These are phyloP conservation scores for Brassica rapa DNA, from an alignment of 345 rosid genomes.

Conservation along the genomic window DNA sequence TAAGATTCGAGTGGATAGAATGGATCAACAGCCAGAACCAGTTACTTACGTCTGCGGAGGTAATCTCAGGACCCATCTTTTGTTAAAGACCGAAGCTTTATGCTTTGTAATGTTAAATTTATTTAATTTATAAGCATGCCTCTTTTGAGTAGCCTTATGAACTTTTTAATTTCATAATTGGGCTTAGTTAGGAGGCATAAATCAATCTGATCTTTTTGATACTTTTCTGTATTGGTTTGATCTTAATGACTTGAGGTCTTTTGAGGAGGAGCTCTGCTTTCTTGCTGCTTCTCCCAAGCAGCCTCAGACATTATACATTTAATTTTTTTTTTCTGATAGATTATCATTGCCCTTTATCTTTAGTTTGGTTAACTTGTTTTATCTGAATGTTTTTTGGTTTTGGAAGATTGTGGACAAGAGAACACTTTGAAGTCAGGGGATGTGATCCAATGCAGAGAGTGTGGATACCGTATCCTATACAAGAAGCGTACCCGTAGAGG, in stretches of 20 bases:
- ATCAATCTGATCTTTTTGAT: constrained; percentile 17
- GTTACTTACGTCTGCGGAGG: constrained; percentile 92
- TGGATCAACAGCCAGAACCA: constrained; percentile 89
- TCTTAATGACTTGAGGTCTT: constrained; percentile 26
- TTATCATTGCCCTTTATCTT: background rate
- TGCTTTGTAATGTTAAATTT: background rate
- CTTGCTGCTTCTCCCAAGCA: constrained; percentile 30
- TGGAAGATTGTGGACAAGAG: constrained; percentile 79
- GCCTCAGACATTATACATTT: constrained; percentile 18
- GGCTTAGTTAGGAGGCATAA: constrained; percentile 37
- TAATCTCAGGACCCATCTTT: constrained; percentile 15
- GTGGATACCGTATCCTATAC: constrained; percentile 89
- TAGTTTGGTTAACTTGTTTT: background rate
- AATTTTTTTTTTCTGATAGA: background rate
- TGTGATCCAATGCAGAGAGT: constrained; percentile 90
- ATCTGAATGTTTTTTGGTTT: background rate
- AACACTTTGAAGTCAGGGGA: constrained; percentile 76
- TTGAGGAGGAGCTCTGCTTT: constrained; percentile 29
- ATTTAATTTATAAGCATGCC: background rate
- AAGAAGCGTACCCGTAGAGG: constrained; percentile 96
- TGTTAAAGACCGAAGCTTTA: constrained; percentile 7
- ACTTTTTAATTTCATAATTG: constrained; percentile 22
- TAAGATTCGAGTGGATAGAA: constrained; percentile 24
- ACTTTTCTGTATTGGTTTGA: constrained; percentile 23
- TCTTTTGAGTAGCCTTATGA: constrained; percentile 34